These are phyloP conservation scores for Pichia sp. DNA, from an alignment of 1,139 yeast genomes.

Conservation along the genomic window DNA sequence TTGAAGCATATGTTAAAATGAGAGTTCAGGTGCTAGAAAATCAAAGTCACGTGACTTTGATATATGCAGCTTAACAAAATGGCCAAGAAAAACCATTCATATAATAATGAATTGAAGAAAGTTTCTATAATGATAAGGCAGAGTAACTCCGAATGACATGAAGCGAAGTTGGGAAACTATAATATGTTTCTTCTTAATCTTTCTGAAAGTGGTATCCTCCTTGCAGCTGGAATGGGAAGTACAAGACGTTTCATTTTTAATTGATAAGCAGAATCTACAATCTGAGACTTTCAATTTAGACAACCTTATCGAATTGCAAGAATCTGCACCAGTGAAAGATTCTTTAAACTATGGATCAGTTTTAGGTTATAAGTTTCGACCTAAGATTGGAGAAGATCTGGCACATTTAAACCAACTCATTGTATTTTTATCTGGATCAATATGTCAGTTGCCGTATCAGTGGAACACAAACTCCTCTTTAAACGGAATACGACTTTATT, in stretches of 20 bases:
- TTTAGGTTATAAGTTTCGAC: conserved; percentile 8
- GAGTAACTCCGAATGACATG: no score
- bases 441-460: conserved; percentile 42
- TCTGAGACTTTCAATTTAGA: neutral
- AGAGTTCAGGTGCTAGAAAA: no score
- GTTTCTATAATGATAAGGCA: no score
- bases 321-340: conserved; percentile 14
- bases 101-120: no score
- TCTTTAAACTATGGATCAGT: conserved; percentile 8
- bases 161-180: no score
- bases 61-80: no score
- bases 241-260: neutral
- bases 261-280: neutral
- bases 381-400: conserved; percentile 1
- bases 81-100: no score
- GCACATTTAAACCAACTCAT: conserved; percentile 42
- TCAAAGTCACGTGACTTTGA: no score
- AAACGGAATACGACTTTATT: conserved; percentile 40
- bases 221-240: neutral
- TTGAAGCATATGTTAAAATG: no score
- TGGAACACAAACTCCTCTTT: conserved; percentile 25
- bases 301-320: conserved; percentile 4
- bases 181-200: no score
- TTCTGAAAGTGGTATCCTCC: neutral
- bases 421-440: conserved; percentile 53